A percentile compares a stretch with the other conserved stretches of the same genome.
Evolutionary conservation across 495 filamentous ascomycete species (phyloP).

Genomic region (Penicillium cataractarum): DNA sequence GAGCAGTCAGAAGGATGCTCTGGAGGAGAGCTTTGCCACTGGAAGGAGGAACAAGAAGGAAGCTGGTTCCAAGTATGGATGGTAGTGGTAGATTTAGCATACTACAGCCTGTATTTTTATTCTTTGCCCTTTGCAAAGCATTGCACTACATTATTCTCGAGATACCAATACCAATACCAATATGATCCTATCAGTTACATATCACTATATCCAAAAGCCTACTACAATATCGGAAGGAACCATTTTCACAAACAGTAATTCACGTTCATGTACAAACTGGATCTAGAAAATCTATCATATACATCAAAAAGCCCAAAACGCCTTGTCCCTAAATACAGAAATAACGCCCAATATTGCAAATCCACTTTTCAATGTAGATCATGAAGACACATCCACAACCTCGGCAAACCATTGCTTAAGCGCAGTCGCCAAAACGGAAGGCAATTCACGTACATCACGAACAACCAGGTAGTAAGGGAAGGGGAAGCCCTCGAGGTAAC

Average conservation of each 20-base stretch:
- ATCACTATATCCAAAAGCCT: neutral
- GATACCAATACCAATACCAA: constrained; percentile 21
- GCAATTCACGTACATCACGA: constrained; percentile 86
- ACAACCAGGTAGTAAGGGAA: constrained; percentile 97
- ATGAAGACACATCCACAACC: constrained; percentile 67
- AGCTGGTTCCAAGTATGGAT: constrained; percentile 82
- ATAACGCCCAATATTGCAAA: constrained; percentile 23
- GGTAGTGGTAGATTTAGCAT: constrained; percentile 47
- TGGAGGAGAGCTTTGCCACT: constrained; percentile 86
- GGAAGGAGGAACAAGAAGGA: constrained; percentile 75
- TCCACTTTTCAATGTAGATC: constrained; percentile 22
- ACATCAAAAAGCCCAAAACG: constrained; percentile 13
- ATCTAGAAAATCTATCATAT: constrained; percentile 24
- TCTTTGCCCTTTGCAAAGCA: constrained; percentile 5
- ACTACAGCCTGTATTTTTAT: neutral
- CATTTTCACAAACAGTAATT: neutral
- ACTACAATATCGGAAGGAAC: neutral
- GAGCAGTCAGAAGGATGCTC: constrained; percentile 73
- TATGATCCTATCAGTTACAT: neutral
- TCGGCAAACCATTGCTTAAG: constrained; percentile 97
- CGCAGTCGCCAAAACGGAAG: constrained; percentile 81
- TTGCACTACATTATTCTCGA: constrained; percentile 9
- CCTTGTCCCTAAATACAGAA: constrained; percentile 12
- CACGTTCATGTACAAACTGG: constrained; percentile 11
- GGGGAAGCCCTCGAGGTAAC: constrained; percentile 93